phyloP scores from a whole-genome alignment of 164 flowering plant species.

The Brasenia schreberi region DNA sequence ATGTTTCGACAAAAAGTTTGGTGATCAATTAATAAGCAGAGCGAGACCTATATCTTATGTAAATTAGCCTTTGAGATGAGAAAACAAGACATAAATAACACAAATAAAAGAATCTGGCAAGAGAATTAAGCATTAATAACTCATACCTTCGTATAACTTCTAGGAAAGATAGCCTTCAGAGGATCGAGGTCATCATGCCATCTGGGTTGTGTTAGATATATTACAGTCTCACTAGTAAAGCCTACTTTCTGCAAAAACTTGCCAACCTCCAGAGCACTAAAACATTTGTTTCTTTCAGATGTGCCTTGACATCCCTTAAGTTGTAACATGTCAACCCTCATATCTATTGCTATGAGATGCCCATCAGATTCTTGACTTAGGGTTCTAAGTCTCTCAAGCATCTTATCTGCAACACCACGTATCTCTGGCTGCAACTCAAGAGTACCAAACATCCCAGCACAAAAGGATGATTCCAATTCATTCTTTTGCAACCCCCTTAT shows the following conservation, averaged over 20 bases:
- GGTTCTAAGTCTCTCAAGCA: slow-evolving; percentile 63
- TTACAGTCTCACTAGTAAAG: slow-evolving; percentile 51
- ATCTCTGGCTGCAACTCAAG: slow-evolving; percentile 64
- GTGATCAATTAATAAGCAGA: too few species aligned
- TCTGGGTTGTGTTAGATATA: slow-evolving; percentile 67
- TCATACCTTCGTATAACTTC: slow-evolving; percentile 73
- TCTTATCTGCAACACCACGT: slow-evolving; percentile 66
- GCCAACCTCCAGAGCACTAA: slow-evolving; percentile 53
- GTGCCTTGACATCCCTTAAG: slow-evolving; percentile 51
- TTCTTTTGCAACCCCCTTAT: slow-evolving; percentile 20
- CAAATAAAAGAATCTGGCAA: too few species aligned
- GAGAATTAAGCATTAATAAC: background rate
- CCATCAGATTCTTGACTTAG: slow-evolving; percentile 63
- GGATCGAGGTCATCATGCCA: slow-evolving; percentile 71
- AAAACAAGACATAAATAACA: background rate
- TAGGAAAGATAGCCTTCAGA: slow-evolving; percentile 73
- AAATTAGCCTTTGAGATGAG: background rate
- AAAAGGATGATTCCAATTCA: slow-evolving; percentile 41
- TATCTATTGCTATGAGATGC: slow-evolving; percentile 70
- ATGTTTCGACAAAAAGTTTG: background rate
- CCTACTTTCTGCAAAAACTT: slow-evolving; percentile 60
- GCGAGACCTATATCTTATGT: background rate
- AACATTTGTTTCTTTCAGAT: slow-evolving; percentile 46
- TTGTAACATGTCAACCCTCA: slow-evolving; percentile 67
- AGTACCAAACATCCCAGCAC: slow-evolving; percentile 77